These are phyloP conservation scores for Trichoderma virens DNA, from an alignment of 495 filamentous ascomycete genomes.

Conservation along the genomic window DNA sequence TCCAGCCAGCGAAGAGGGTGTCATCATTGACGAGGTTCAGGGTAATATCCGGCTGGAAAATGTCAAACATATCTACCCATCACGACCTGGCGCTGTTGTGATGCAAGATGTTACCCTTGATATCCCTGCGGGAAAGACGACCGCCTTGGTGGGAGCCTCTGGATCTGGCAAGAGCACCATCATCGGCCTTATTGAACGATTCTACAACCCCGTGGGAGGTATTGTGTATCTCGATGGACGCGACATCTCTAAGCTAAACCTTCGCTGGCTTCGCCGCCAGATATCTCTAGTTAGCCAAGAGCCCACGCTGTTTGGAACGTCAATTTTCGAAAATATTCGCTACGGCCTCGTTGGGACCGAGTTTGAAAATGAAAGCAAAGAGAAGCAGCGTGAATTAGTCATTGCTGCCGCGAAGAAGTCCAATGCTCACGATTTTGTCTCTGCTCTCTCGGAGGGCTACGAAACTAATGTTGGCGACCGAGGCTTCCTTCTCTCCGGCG, in stretches of 20 bases:
- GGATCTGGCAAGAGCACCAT: constrained; percentile 84
- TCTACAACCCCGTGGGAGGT: constrained; percentile 77
- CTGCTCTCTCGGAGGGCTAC: constrained; percentile 67
- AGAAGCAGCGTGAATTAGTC: constrained; percentile 56
- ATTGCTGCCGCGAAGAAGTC: constrained; percentile 77
- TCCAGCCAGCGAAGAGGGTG: constrained; percentile 56
- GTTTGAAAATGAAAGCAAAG: constrained; percentile 52
- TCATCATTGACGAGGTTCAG: constrained; percentile 53
- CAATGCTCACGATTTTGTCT: constrained; percentile 87
- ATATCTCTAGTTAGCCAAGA: constrained; percentile 69
- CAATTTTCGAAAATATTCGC: constrained; percentile 61
- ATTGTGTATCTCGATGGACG: constrained; percentile 60
- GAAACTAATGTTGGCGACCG: constrained; percentile 86
- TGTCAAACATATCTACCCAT: constrained; percentile 83
- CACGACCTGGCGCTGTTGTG: constrained; percentile 70
- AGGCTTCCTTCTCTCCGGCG: constrained; percentile 78
- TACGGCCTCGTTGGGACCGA: constrained; percentile 76
- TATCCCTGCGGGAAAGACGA: constrained; percentile 73
- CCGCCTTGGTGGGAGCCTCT: constrained; percentile 75
- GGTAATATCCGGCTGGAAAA: constrained; percentile 63
- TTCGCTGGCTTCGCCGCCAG: constrained; percentile 72
- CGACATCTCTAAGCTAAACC: constrained; percentile 61
- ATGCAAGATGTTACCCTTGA: constrained; percentile 67
- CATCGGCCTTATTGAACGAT: constrained; percentile 79
- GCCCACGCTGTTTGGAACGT: constrained; percentile 52